Conservation (phyloP, 2,329 filamentous ascomycete species). For the Drechslera avenae region DNA sequence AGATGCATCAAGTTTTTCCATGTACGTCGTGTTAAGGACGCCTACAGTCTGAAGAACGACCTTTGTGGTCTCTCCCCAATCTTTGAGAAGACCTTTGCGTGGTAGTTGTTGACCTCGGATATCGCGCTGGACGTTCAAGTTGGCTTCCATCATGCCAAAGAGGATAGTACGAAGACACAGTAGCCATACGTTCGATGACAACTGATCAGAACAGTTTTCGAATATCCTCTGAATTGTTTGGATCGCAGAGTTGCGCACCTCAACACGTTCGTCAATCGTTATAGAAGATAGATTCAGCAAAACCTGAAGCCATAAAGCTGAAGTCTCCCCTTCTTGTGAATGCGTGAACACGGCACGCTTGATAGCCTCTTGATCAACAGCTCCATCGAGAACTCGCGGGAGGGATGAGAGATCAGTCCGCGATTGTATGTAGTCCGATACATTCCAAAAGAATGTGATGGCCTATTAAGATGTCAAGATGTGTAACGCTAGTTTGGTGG, state of each 20-base stretch:
- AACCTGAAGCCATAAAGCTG: slow-evolving; percentile 79
- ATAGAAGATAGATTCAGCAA: slow-evolving; percentile 73
- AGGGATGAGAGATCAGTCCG: slow-evolving; percentile 51
- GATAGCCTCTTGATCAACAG: slow-evolving; percentile 57
- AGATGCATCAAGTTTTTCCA: slow-evolving; percentile 70
- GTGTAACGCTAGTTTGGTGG: not conserved
- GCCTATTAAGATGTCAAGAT: slow-evolving; percentile 58
- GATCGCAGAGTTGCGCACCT: slow-evolving; percentile 84
- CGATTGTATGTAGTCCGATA: slow-evolving; percentile 80
- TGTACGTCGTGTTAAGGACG: slow-evolving; percentile 73
- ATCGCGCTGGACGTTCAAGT: slow-evolving; percentile 48
- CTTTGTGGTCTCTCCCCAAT: slow-evolving; percentile 50
- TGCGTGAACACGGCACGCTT: slow-evolving; percentile 64
- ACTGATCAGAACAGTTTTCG: slow-evolving; percentile 83
- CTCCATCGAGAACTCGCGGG: slow-evolving; percentile 25
- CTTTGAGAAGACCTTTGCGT: slow-evolving; percentile 28
- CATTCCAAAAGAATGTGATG: slow-evolving; percentile 93
- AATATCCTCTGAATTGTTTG: slow-evolving; percentile 91
- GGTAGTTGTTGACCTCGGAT: slow-evolving; percentile 19
- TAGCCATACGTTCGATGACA: slow-evolving; percentile 80
- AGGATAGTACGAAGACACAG: slow-evolving; percentile 81
- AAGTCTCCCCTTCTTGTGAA: slow-evolving; percentile 65
- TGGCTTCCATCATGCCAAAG: slow-evolving; percentile 74
- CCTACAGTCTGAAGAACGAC: slow-evolving; percentile 45
- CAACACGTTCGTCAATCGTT: slow-evolving; percentile 72